phyloP scores from a whole-genome alignment of 78 protist species.

The Dictyostelium firmibasis region DNA sequence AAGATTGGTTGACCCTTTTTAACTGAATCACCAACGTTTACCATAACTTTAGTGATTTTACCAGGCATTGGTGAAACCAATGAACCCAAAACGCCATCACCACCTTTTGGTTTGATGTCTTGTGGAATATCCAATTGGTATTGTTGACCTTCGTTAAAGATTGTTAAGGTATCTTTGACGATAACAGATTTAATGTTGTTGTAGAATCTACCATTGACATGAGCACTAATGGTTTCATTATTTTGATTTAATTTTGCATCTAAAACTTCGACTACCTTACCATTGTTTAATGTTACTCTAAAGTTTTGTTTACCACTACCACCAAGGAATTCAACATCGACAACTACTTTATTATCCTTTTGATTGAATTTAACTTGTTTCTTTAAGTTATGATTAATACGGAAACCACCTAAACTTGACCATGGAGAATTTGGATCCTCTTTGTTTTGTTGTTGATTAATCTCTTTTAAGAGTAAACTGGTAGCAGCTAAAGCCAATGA shows the following conservation, averaged over 20 bases:
- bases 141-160: conserved; percentile 59
- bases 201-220: conserved; percentile 26
- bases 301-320: not conserved
- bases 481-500: conserved; percentile 20
- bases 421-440: conserved; percentile 11
- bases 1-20: conserved; percentile 72
- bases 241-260: conserved; percentile 10
- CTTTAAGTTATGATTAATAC: conserved; percentile 1
- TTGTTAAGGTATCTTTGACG: conserved; percentile 8
- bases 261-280: not conserved
- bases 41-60: conserved; percentile 70
- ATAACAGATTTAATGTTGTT: conserved; percentile 8
- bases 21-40: conserved; percentile 68
- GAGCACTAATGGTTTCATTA: not conserved
- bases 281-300: not conserved
- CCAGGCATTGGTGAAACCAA: conserved; percentile 87
- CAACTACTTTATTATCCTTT: not conserved
- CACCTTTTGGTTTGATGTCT: conserved; percentile 26
- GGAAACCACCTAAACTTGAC: not conserved
- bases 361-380: conserved; percentile 22
- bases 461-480: conserved; percentile 33
- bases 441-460: not conserved
- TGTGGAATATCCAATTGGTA: conserved; percentile 55
- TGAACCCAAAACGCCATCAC: conserved; percentile 49
- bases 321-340: conserved; percentile 35